Conservation (phyloP, 257 asterid genomes). For the Petunia axillaris region DNA sequence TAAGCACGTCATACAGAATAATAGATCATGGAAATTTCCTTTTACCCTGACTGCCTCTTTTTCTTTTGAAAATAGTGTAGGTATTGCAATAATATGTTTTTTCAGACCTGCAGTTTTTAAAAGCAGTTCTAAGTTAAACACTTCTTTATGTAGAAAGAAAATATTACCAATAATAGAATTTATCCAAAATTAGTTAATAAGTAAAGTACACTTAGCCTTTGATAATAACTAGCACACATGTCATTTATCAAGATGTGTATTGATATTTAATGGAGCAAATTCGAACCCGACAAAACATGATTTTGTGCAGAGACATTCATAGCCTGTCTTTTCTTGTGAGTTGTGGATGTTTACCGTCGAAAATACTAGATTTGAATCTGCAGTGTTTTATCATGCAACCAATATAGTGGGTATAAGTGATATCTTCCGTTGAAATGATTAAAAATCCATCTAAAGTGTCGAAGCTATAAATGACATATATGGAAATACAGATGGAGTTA, state of each 20-base stretch:
- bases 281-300: too few relatives aligned
- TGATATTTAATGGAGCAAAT: too few relatives aligned
- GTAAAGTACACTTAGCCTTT: too few relatives aligned
- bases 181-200: too few relatives aligned
- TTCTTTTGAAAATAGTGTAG: not conserved
- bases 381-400: not conserved
- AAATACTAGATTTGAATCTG: not conserved
- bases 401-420: not conserved
- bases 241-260: too few relatives aligned
- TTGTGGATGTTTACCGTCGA: not conserved
- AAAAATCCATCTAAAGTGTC: not conserved
- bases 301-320: not conserved
- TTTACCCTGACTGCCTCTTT: not conserved
- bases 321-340: not conserved
- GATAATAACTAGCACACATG: too few relatives aligned
- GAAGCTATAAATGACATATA: not conserved
- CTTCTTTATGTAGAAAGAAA: not conserved
- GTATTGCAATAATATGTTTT: not conserved
- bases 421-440: not conserved
- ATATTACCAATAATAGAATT: too few relatives aligned
- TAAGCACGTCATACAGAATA: constrained; percentile 1
- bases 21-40: constrained; percentile 20
- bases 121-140: not conserved
- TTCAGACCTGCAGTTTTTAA: not conserved
- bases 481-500: not conserved